phyloP scores from a whole-genome alignment of 176 grass and related monocot species.

The Eremochloa ophiuroides region DNA sequence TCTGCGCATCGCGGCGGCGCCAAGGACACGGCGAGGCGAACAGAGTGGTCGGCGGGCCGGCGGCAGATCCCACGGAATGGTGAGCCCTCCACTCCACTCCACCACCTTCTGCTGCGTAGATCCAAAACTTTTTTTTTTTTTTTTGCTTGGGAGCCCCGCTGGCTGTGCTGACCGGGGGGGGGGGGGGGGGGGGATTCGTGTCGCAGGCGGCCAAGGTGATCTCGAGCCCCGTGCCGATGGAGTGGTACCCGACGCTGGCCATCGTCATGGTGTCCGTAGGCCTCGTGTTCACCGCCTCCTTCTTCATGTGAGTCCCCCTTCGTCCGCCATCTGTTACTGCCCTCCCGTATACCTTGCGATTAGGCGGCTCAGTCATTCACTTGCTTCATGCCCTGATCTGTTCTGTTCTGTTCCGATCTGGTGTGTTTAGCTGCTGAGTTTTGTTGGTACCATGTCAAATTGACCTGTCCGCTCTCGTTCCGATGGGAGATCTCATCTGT shows the following conservation, averaged over 20 bases:
- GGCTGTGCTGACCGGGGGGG: background rate
- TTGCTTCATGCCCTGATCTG: background rate
- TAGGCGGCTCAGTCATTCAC: background rate
- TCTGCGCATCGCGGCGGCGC: background rate
- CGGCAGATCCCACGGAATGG: constrained; percentile 46
- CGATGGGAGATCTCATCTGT: background rate
- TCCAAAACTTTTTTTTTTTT: too few species aligned
- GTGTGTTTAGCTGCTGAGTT: background rate
- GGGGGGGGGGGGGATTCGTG: background rate
- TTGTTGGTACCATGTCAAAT: background rate
- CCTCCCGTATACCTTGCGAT: background rate
- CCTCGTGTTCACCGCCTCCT: constrained; percentile 76
- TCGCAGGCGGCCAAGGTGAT: constrained; percentile 78
- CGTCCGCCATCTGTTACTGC: background rate
- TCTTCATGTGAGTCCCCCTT: constrained; percentile 73
- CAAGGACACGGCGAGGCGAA: background rate
- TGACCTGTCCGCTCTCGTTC: background rate
- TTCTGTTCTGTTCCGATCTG: background rate
- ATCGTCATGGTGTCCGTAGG: constrained; percentile 62
- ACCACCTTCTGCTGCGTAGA: background rate
- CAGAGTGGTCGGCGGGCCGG: background rate
- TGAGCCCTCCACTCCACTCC: constrained; percentile 5
- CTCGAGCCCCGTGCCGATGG: constrained; percentile 81
- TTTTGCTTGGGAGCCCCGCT: background rate
- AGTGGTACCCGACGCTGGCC: constrained; percentile 78